Conservation (phyloP, 192 early-diverging fungal species). For the Backusella macrospora region DNA sequence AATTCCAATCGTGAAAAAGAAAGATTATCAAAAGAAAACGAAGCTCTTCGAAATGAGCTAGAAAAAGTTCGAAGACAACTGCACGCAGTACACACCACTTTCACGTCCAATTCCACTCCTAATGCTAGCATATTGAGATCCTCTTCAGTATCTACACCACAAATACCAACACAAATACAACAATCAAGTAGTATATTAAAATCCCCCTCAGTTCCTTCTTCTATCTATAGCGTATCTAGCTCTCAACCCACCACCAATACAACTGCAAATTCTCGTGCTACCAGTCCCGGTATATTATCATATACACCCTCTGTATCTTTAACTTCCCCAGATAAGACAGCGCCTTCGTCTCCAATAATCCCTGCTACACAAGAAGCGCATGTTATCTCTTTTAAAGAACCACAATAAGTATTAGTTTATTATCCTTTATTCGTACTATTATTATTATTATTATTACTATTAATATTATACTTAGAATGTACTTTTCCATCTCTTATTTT, state of each 20-base stretch:
- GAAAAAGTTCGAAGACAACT: conserved; percentile 11
- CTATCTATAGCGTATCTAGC: neutral
- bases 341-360: neutral
- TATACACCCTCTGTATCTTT: neutral
- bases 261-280: too few species aligned
- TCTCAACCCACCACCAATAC: neutral
- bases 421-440: too few species aligned
- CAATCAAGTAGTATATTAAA: neutral
- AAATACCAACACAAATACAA: too few species aligned
- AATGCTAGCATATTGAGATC: neutral
- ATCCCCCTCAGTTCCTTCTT: neutral
- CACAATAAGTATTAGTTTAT: neutral
- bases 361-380: neutral
- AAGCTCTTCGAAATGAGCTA: conserved; percentile 13
- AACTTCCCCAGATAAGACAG: neutral
- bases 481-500: neutral
- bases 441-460: too few species aligned
- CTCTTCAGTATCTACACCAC: neutral
- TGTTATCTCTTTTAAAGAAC: neutral
- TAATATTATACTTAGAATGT: neutral
- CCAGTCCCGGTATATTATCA: too few species aligned
- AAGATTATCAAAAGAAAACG: conserved; percentile 25
- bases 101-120: too few species aligned
- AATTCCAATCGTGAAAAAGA: conserved; percentile 21
- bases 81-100: too few species aligned